Evolutionary conservation across 495 filamentous ascomycete species (phyloP).

Genomic region (Venustampulla echinocandica): DNA sequence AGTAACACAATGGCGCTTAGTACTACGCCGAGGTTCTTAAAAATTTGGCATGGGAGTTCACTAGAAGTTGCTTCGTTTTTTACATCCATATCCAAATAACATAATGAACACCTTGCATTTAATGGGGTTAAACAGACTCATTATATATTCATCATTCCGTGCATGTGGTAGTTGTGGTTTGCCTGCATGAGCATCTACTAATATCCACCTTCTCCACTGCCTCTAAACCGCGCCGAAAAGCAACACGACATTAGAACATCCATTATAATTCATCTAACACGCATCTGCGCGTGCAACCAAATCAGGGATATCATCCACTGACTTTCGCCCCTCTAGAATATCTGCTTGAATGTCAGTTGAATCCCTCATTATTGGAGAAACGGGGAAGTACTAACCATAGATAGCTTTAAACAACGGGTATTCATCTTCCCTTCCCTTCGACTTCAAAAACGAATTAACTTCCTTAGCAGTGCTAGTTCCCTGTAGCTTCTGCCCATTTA

Average conservation of each 20-base stretch:
- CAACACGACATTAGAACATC: not conserved
- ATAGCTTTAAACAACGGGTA: slow-evolving; percentile 91
- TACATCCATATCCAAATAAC: too few relatives aligned
- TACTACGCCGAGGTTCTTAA: too few relatives aligned
- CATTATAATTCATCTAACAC: not conserved
- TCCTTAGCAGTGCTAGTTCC: slow-evolving; percentile 87
- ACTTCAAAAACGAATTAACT: slow-evolving; percentile 79
- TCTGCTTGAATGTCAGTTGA: slow-evolving; percentile 20
- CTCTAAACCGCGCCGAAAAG: not conserved
- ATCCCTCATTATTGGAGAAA: not conserved
- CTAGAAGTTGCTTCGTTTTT: too few relatives aligned
- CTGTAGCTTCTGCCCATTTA: slow-evolving; percentile 97
- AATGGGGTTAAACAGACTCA: too few relatives aligned
- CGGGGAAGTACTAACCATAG: slow-evolving; percentile 43
- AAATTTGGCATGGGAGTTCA: too few relatives aligned
- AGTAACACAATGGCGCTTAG: too few relatives aligned
- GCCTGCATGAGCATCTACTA: not conserved
- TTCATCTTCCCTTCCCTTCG: slow-evolving; percentile 63
- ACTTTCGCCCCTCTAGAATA: slow-evolving; percentile 50
- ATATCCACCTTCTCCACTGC: not conserved
- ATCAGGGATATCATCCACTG: slow-evolving; percentile 53
- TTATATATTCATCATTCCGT: too few relatives aligned
- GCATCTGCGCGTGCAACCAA: slow-evolving; percentile 39
- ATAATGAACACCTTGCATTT: too few relatives aligned
- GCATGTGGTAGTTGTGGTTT: not conserved